Evolutionary conservation across 257 asterid genomes (phyloP).

Genomic region (Echites panduratus): DNA sequence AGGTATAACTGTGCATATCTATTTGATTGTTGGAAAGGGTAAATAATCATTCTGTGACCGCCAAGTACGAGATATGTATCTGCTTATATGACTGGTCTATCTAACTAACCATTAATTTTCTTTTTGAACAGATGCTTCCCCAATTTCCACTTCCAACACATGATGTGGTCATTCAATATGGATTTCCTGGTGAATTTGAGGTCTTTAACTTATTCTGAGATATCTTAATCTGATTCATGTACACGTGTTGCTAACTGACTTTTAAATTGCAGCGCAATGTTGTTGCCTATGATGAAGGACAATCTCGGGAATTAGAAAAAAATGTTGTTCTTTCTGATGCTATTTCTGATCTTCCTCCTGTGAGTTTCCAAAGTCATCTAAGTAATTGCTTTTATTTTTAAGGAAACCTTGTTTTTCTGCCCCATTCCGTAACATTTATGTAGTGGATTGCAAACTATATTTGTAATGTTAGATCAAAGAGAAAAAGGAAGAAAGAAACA

Average conservation of each 20-base stretch:
- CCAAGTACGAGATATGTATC: background rate
- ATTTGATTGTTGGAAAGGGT: background rate
- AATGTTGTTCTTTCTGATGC: conserved; percentile 65
- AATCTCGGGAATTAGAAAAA: conserved; percentile 21
- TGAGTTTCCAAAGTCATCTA: conserved; percentile 15
- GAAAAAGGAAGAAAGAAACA: background rate
- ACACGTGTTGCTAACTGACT: background rate
- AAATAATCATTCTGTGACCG: background rate
- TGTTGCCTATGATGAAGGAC: conserved; percentile 48
- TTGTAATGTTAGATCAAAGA: background rate
- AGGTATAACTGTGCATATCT: background rate
- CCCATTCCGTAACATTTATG: background rate
- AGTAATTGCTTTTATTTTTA: background rate
- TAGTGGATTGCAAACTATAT: conserved; percentile 28
- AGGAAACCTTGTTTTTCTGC: background rate
- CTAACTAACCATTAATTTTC: background rate
- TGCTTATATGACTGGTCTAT: background rate
- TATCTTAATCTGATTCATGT: background rate
- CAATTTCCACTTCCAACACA: conserved; percentile 85
- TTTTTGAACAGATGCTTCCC: conserved; percentile 45
- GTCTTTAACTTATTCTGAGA: conserved; percentile 19
- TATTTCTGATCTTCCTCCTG: conserved; percentile 69
- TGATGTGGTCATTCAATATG: conserved; percentile 45
- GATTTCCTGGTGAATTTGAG: conserved; percentile 58
- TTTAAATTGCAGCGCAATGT: conserved; percentile 35